Percentiles rank a stretch among this genome's conserved stretches.
phyloP scores from a whole-genome alignment of 1,139 yeast species.

The Scheffersomyces titani region DNA sequence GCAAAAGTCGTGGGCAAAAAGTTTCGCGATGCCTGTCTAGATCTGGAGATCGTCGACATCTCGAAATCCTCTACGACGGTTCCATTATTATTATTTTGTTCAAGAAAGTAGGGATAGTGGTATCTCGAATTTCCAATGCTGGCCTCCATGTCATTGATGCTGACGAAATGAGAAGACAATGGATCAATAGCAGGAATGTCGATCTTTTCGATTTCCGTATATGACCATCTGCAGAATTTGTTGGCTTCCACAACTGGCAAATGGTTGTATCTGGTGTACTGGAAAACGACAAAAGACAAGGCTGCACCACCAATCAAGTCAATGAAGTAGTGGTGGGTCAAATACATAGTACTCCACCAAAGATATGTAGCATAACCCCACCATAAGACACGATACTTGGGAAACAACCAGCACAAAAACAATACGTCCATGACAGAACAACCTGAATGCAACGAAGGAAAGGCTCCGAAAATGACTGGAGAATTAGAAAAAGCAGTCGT shows the following conservation, averaged over 20 bases:
- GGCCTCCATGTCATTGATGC: conserved; percentile 2
- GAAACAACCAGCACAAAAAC: conserved; percentile 81
- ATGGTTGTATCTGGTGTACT: conserved; percentile 68
- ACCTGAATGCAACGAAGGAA: conserved; percentile 94
- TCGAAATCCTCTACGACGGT: conserved; percentile 22
- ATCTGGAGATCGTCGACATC: conserved; percentile 28
- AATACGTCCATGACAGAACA: conserved; percentile 92
- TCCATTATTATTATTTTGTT: conserved; percentile 1
- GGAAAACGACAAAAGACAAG: conserved; percentile 69
- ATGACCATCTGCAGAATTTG: conserved; percentile 86
- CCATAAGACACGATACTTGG: conserved; percentile 63
- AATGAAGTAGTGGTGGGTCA: conserved; percentile 92
- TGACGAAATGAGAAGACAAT: conserved; percentile 14
- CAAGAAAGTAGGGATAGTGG: conserved; percentile 2
- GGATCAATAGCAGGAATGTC: conserved; percentile 36
- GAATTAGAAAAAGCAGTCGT: conserved; percentile 85
- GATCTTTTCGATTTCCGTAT: conserved; percentile 37
- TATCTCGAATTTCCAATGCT: conserved; percentile 5
- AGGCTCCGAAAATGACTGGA: conserved; percentile 96
- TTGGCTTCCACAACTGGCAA: conserved; percentile 68
- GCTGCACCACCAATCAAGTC: conserved; percentile 91
- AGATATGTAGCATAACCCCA: conserved; percentile 82
- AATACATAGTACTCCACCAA: conserved; percentile 98
- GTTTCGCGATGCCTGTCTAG: conserved; percentile 34
- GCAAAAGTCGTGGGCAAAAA: conserved; percentile 15